Percentiles rank a stretch among this genome's conserved stretches.
Evolutionary conservation across 768 basidiomycete genomes (phyloP).

Genomic region (Amanita brunnescens): DNA sequence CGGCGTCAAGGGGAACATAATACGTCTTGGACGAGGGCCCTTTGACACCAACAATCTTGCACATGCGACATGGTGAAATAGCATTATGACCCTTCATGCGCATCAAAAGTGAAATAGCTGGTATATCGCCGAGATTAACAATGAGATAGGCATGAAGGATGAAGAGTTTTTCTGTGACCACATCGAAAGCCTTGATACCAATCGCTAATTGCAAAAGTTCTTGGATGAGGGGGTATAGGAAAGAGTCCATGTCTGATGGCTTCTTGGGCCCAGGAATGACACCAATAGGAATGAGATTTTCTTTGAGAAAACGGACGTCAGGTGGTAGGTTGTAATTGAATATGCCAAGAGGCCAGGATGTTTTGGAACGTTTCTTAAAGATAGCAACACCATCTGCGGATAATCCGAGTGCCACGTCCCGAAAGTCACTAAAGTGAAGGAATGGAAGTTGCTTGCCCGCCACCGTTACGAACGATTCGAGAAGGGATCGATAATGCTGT

Average conservation of each 20-base stretch:
- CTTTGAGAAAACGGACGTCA: conserved; percentile 23
- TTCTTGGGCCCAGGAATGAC: conserved; percentile 39
- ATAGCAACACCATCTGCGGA: conserved; percentile 35
- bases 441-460: conserved; percentile 15
- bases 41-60: conserved; percentile 22
- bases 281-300: conserved; percentile 29
- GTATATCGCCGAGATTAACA: conserved; percentile 22
- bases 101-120: conserved; percentile 10
- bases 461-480: background rate
- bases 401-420: conserved; percentile 35
- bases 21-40: conserved; percentile 3
- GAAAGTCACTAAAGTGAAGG: conserved; percentile 26
- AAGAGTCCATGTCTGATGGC: conserved; percentile 35
- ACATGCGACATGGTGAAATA: conserved; percentile 25
- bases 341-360: conserved; percentile 34
- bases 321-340: conserved; percentile 27
- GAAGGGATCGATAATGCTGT: background rate
- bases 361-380: conserved; percentile 23
- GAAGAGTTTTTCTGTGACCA: conserved; percentile 15
- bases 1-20: conserved; percentile 23
- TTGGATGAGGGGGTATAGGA: conserved; percentile 30
- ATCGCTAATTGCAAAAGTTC: conserved; percentile 25
- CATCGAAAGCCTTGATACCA: conserved; percentile 31
- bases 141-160: conserved; percentile 21
- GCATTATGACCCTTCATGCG: conserved; percentile 36